Conservation (phyloP, 108 stramenopile species). For the Epithemia pelagica region DNA sequence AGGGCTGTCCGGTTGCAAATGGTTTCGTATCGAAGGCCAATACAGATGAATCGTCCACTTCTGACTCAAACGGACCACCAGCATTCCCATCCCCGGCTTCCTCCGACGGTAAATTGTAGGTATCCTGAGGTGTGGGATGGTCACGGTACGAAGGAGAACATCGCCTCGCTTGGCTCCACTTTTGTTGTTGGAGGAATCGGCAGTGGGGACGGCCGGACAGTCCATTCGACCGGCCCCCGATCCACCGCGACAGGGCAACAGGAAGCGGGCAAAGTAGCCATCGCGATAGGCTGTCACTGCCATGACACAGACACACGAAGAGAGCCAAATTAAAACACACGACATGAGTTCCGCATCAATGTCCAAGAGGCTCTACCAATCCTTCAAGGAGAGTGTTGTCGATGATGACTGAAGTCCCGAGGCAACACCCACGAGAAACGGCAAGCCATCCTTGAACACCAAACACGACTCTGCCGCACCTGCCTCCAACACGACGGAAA, state of each 20-base stretch:
- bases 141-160: background rate
- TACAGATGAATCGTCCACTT: no score
- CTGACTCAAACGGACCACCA: no score
- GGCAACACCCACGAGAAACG: conserved; percentile 34
- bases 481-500: conserved; percentile 47
- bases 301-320: conserved; percentile 41
- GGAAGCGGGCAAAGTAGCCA: conserved; percentile 24
- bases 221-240: conserved; percentile 8
- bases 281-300: conserved; percentile 51
- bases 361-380: no score
- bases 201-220: conserved; percentile 13
- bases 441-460: no score
- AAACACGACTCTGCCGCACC: conserved; percentile 48
- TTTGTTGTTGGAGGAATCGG: conserved; percentile 13
- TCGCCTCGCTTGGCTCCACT: conserved; percentile 16
- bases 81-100: no score
- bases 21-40: no score
- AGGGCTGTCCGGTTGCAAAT: no score
- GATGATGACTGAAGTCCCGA: conserved; percentile 38
- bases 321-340: conserved; percentile 60
- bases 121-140: conserved; percentile 29
- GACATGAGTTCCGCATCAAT: no score
- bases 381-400: no score
- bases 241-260: conserved; percentile 2
- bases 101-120: conserved; percentile 87